Percentiles rank a stretch among this genome's conserved stretches.
Evolutionary conservation across 1,284 basidiomycete species (phyloP).

Genomic region (Ustilago sp.): DNA sequence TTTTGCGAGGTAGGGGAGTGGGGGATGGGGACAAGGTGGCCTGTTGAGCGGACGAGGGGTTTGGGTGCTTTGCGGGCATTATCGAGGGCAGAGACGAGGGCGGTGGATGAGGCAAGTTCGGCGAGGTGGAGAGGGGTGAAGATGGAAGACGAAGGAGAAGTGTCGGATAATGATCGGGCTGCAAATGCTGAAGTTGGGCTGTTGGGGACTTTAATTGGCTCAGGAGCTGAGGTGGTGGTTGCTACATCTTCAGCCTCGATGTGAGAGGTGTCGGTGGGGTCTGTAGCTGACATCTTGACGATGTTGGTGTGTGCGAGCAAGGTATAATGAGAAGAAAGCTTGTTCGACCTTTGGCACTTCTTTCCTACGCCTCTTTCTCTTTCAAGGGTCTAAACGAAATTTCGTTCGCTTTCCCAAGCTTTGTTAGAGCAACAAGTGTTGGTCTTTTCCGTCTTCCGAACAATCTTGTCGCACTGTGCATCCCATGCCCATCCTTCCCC

Average conservation of each 20-base stretch:
- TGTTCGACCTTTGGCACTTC: background rate
- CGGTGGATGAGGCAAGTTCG: constrained; percentile 29
- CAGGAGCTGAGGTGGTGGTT: background rate
- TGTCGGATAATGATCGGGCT: constrained; percentile 28
- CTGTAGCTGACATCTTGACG: constrained; percentile 6
- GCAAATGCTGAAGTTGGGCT: constrained; percentile 41
- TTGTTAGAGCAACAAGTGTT: constrained; percentile 14
- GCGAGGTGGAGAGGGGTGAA: constrained; percentile 17
- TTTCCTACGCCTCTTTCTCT: constrained; percentile 6
- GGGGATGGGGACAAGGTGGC: constrained; percentile 18
- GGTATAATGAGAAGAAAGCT: background rate
- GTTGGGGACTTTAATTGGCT: constrained; percentile 27
- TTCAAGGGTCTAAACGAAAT: background rate
- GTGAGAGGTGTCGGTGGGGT: background rate
- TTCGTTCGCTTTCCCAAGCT: background rate
- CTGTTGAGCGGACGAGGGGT: constrained; percentile 52
- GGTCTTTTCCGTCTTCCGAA: constrained; percentile 3
- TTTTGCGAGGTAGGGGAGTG: background rate
- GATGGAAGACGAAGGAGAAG: constrained; percentile 8
- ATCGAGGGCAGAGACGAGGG: constrained; percentile 45
- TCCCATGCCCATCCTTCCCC: background rate
- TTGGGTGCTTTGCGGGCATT: constrained; percentile 31
- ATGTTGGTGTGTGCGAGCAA: background rate
- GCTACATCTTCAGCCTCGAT: background rate
- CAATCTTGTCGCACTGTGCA: constrained; percentile 6